These are phyloP conservation scores for Venturia aucupariae DNA, from an alignment of 2,329 filamentous ascomycete genomes.

Conservation along the genomic window DNA sequence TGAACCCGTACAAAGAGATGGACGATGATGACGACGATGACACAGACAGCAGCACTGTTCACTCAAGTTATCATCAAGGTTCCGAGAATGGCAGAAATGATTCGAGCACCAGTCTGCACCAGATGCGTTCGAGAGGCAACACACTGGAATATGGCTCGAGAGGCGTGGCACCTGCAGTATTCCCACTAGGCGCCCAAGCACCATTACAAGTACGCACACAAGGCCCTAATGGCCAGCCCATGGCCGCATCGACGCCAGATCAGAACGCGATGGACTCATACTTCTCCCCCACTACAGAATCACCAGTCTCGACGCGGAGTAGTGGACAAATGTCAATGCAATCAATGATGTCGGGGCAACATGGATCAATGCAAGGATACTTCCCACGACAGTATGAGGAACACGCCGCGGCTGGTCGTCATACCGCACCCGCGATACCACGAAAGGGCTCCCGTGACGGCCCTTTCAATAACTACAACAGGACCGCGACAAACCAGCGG, in stretches of 20 bases:
- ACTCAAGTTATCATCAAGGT: neutral
- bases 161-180: slow-evolving; percentile 58
- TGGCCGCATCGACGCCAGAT: slow-evolving; percentile 47
- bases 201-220: slow-evolving; percentile 62
- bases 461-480: slow-evolving; percentile 52
- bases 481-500: slow-evolving; percentile 57
- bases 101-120: slow-evolving; percentile 65
- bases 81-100: slow-evolving; percentile 46
- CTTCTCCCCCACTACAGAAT: slow-evolving; percentile 81
- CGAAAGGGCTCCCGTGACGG: slow-evolving; percentile 56
- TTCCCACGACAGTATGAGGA: slow-evolving; percentile 70
- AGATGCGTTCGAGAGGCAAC: slow-evolving; percentile 51
- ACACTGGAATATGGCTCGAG: slow-evolving; percentile 55
- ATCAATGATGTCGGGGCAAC: slow-evolving; percentile 47
- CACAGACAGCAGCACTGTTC: slow-evolving; percentile 28
- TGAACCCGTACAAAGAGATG: slow-evolving; percentile 73
- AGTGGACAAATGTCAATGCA: slow-evolving; percentile 50
- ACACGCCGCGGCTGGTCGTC: slow-evolving; percentile 62
- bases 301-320: slow-evolving; percentile 64
- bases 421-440: slow-evolving; percentile 73
- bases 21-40: slow-evolving; percentile 44
- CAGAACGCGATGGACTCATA: slow-evolving; percentile 60
- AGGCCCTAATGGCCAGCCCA: slow-evolving; percentile 28
- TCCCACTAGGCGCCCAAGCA: slow-evolving; percentile 51
- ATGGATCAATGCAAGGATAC: slow-evolving; percentile 48